Conservation (phyloP, 805 yeast species). For the Metschnikowia anglica region DNA sequence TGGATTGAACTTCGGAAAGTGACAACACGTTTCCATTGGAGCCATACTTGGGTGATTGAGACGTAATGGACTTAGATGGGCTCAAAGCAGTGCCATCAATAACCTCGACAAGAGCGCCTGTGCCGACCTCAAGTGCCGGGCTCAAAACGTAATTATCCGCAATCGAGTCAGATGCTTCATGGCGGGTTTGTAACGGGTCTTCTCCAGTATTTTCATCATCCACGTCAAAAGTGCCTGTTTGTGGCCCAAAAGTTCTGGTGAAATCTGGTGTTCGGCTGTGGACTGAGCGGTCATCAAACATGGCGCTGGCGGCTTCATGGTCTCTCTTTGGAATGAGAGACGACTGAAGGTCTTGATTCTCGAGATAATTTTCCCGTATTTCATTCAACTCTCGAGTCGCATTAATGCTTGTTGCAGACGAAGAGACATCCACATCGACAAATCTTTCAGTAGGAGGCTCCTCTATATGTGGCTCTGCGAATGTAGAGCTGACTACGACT, state of each 20-base stretch:
- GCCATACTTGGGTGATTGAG: not conserved
- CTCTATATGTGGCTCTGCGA: not conserved
- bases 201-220: not conserved
- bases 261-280: slow-evolving; percentile 3
- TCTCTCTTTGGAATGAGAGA: not conserved
- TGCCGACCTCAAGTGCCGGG: slow-evolving; percentile 4
- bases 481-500: not conserved
- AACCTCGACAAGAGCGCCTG: not conserved
- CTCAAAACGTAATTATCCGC: not conserved
- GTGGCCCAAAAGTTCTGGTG: slow-evolving; percentile 1
- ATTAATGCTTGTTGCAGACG: slow-evolving; percentile 22
- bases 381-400: slow-evolving; percentile 10
- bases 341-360: not conserved
- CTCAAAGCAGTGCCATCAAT: not conserved
- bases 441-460: slow-evolving; percentile 22
- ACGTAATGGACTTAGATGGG: not conserved
- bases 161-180: not conserved
- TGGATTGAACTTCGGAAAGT: not conserved
- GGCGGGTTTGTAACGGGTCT: not conserved
- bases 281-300: not conserved
- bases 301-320: not conserved
- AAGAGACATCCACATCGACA: slow-evolving; percentile 32
- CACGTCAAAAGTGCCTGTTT: not conserved
- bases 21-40: not conserved
- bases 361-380: slow-evolving; percentile 4